Conservation (phyloP, 139 green algal species). For the Astrephomene gubernaculifera region DNA sequence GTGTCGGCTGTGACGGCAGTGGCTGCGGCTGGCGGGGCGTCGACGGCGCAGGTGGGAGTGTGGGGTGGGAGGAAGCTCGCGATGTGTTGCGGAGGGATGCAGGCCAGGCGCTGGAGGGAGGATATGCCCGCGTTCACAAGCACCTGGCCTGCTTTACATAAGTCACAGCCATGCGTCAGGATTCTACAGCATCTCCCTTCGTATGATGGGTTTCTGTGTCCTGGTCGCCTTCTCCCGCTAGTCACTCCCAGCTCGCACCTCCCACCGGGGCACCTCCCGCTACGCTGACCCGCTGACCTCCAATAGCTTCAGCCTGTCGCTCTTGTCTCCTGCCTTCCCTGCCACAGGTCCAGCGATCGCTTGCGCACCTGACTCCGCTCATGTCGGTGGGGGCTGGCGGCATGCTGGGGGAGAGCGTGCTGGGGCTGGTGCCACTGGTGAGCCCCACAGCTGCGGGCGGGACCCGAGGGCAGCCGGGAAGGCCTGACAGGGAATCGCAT, state of each 20-base stretch:
- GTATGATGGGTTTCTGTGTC: not conserved
- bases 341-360: not conserved
- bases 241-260: not conserved
- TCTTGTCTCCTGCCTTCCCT: not conserved
- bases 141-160: not conserved
- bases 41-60: not conserved
- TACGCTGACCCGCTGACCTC: not conserved
- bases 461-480: not conserved
- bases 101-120: not conserved
- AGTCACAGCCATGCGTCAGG: not conserved
- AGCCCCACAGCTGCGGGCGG: not conserved
- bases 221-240: not conserved
- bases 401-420: slow-evolving; percentile 28
- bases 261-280: not conserved
- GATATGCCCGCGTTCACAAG: not conserved
- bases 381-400: not conserved
- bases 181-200: not conserved
- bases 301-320: not conserved
- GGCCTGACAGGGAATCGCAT: not conserved
- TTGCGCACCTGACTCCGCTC: slow-evolving; percentile 3
- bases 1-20: not conserved
- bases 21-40: not conserved
- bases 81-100: not conserved
- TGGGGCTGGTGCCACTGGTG: not conserved
- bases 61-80: not conserved